Conservation (phyloP, 345 rosid genomes). For the Pelargonium nanum region DNA sequence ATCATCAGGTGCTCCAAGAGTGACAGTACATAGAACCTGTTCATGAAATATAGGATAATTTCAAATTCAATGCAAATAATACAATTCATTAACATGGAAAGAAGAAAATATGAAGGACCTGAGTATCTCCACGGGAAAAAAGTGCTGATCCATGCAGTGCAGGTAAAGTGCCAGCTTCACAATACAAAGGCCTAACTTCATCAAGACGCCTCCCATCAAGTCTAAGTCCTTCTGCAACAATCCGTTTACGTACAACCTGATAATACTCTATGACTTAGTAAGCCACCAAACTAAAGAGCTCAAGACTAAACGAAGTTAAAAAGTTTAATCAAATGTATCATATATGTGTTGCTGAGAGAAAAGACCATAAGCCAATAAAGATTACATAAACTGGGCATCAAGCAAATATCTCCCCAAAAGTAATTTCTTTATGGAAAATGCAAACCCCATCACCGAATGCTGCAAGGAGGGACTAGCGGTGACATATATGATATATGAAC, state of each 20-base stretch:
- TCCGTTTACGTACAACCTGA: slow-evolving; percentile 84
- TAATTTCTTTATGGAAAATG: neutral
- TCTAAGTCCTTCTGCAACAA: slow-evolving; percentile 72
- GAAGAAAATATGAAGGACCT: slow-evolving; percentile 31
- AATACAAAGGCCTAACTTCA: slow-evolving; percentile 76
- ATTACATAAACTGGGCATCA: too few species aligned
- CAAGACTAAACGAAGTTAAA: too few species aligned
- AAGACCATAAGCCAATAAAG: too few species aligned
- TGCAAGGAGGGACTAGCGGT: too few species aligned
- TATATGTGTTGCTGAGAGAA: too few species aligned
- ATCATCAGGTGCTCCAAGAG: slow-evolving; percentile 88
- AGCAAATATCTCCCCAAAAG: too few species aligned
- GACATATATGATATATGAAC: too few species aligned
- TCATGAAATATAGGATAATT: slow-evolving; percentile 4
- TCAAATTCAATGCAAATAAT: neutral
- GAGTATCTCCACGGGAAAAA: slow-evolving; percentile 95
- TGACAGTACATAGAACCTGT: slow-evolving; percentile 88
- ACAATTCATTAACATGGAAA: neutral
- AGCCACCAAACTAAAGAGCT: neutral
- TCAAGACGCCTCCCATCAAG: slow-evolving; percentile 83
- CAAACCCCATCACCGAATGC: too few species aligned
- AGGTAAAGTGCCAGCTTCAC: slow-evolving; percentile 66
- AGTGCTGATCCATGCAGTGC: slow-evolving; percentile 77
- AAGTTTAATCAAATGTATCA: too few species aligned
- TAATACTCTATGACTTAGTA: slow-evolving; percentile 7